Evolutionary conservation across 129 eudicot genomes (phyloP).

Genomic region (Centella asiatica): DNA sequence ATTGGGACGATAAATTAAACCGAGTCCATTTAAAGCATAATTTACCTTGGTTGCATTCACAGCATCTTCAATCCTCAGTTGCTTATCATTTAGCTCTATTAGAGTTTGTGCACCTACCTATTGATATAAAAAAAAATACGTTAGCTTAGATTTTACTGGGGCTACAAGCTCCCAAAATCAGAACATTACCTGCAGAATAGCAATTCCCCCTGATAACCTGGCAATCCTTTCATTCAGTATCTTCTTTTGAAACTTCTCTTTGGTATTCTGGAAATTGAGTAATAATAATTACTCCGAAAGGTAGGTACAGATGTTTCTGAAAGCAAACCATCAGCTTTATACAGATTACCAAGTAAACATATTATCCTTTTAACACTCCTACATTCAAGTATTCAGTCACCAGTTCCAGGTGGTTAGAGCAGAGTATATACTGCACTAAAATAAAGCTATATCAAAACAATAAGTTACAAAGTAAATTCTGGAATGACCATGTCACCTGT

Average conservation of each 20-base stretch:
- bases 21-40: slow-evolving; percentile 2
- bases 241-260: slow-evolving; percentile 62
- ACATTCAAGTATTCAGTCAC: too few relatives aligned
- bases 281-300: not conserved
- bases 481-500: too few relatives aligned
- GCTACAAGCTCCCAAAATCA: not conserved
- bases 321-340: not conserved
- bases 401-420: too few relatives aligned
- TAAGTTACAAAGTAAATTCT: not conserved
- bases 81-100: slow-evolving; percentile 77
- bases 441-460: not conserved
- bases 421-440: too few relatives aligned
- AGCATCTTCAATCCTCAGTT: slow-evolving; percentile 87
- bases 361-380: not conserved
- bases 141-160: not conserved
- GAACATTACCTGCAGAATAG: slow-evolving; percentile 56
- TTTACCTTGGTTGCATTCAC: slow-evolving; percentile 90
- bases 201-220: slow-evolving; percentile 74
- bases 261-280: slow-evolving; percentile 42
- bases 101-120: slow-evolving; percentile 96
- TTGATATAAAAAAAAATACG: not conserved
- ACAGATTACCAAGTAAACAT: not conserved
- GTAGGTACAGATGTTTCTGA: not conserved
- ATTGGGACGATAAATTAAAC: not conserved
- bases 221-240: slow-evolving; percentile 77